Evolutionary conservation across 176 grass and related monocot species (phyloP).

Genomic region (Oryza longistaminata): DNA sequence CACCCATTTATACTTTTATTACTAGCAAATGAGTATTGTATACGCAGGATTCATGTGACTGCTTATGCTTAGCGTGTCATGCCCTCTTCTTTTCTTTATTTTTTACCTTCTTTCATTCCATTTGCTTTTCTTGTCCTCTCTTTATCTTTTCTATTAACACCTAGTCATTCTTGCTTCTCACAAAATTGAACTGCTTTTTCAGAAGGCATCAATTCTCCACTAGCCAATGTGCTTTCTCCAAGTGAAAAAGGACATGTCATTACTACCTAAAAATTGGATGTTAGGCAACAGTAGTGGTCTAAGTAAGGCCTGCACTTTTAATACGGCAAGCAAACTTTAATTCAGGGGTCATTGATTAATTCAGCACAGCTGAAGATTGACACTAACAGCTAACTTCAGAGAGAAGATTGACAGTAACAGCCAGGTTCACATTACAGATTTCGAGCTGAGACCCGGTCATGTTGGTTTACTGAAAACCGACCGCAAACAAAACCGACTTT

Average conservation of each 20-base stretch:
- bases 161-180: slow-evolving; percentile 11
- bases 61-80: slow-evolving; percentile 29
- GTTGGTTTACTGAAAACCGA: no score
- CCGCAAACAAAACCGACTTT: no score
- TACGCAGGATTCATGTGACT: background rate
- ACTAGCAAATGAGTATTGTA: background rate
- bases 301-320: background rate
- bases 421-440: no score
- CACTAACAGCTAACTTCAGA: background rate
- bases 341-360: background rate
- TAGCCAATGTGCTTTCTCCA: background rate
- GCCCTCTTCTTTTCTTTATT: background rate
- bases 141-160: slow-evolving; percentile 10
- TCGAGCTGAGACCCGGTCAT: no score
- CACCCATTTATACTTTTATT: background rate
- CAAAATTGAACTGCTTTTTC: slow-evolving; percentile 34
- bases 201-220: slow-evolving; percentile 16
- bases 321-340: background rate
- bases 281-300: no score
- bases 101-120: background rate
- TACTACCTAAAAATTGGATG: background rate
- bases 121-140: background rate
- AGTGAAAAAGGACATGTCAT: background rate
- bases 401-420: background rate
- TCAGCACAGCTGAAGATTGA: background rate